Conservation (phyloP, 2,329 filamentous ascomycete genomes). For the Aspergillus carbonarius region DNA sequence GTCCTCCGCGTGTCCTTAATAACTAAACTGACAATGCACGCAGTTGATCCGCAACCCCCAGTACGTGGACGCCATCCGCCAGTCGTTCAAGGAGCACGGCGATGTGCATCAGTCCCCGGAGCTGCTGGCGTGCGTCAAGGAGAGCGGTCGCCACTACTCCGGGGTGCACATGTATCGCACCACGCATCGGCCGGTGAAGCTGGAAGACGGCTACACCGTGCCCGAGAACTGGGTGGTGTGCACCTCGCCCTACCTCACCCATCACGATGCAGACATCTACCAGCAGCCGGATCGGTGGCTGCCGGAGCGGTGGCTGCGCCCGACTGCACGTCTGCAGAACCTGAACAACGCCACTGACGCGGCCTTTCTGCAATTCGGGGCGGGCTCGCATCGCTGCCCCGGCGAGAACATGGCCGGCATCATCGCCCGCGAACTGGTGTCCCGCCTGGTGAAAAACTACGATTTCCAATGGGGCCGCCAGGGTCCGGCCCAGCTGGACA, state of each 20-base stretch:
- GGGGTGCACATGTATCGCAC: not conserved
- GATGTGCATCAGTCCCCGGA: not conserved
- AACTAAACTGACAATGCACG: not conserved
- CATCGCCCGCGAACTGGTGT: not conserved
- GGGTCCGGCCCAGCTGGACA: not conserved
- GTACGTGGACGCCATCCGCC: not conserved
- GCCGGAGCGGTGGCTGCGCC: not conserved
- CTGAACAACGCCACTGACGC: not conserved
- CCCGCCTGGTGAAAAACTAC: not conserved
- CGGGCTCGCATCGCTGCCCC: not conserved
- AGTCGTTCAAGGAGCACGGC: not conserved
- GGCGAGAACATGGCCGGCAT: constrained; percentile 3
- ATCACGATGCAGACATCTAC: not conserved
- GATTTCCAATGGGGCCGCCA: not conserved
- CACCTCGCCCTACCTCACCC: constrained; percentile 1
- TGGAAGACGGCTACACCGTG: not conserved
- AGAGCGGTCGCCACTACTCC: constrained; percentile 1
- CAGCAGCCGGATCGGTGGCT: not conserved
- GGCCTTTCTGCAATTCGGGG: not conserved
- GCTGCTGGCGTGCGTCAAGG: not conserved
- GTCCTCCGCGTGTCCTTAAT: too few species aligned
- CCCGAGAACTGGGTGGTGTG: not conserved
- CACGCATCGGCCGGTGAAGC: not conserved
- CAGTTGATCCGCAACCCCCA: not conserved
- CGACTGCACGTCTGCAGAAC: not conserved